Evolutionary conservation across 1,284 basidiomycete species (phyloP), one percentile per base, ranked within the genome.

Genomic region (Apiotrichum akiyoshidainum): DNA sequence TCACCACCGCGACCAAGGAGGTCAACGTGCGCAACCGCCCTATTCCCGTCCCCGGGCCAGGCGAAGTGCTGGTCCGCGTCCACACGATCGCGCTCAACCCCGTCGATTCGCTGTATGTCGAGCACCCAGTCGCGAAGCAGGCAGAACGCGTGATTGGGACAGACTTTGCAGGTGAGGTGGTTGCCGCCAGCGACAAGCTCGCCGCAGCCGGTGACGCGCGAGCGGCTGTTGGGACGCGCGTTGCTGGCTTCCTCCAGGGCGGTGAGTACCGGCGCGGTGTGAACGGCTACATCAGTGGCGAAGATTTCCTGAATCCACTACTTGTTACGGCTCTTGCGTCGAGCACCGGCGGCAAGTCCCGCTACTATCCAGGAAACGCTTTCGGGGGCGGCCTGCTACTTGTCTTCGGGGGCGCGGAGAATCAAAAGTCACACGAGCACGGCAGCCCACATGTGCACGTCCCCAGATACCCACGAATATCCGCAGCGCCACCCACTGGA

Each of bases 151-250:
- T 61, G 12, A 39, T 61, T 40, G 59, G 59, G 11, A 52, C 49
- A 6, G 59, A 61, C 59, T 61, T 61, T 52, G 52, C 59, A 3
- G 59, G 59, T 37, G 55, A 45, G 21, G 52, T 60, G 19, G 59
- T 41, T 1, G 33, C 22, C 16, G 45, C 46, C 4, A 34, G 19
- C 26, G 33, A 19, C 13, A 35, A 26, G 34, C 21, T 53, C 19
- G 46, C 19, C 12, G 1, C 22, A 6, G 40, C 26, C 4, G 14
- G 12, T 11, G 58, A 49, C 13, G 45, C 26, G 21, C 26, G 21
- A 1, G 31, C 26, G n/a, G 13, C 10, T 9, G 7, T n/a, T 5
- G 58, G 58, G 16, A 40, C 49, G 5, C 49, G 54, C 19, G 58
- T 59, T 17, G 49, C 58, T 2, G 58, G 58, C 6, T 59, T 59